Evolutionary conservation across 1,284 basidiomycete species (phyloP), one percentile per base, ranked within the genome.

Genomic region (Ceratobasidium sp.): DNA sequence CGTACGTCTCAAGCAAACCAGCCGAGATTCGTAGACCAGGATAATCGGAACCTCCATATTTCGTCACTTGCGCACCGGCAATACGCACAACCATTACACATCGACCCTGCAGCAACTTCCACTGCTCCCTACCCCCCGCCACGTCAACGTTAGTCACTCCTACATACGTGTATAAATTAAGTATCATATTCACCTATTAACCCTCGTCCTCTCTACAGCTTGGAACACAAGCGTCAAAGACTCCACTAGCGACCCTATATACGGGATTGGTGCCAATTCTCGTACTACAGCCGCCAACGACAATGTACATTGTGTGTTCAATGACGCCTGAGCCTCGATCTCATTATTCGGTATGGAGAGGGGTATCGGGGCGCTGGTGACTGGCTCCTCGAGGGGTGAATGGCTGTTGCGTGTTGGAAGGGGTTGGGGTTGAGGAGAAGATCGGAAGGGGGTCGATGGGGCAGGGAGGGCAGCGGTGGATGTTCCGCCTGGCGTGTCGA

Each of bases 61-160:
- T 64, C 3, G 27, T 3, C 6, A 64, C 62, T 31, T 64, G 62
- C 5, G 47, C 27, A 29, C 62, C 47, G 29, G 62, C 62, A 9
- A 64, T 64, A 19, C 47, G 62, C 5, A 14, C 17, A 17, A 64
- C 62, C 62, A 64, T 64, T 17, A 64, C 62, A n/a, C 62, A 64
- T 48, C 62, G 62, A 9, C 62, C 62, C 22, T 51, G 45, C 14
- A 64, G 45, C 45, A 64, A 27, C 44, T 50, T 48, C 62, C 62
- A 64, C 33, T 64, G 62, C 22, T 48, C 62, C 62, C 62, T 64
- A 27, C 14, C 8, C n/a, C n/a, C n/a, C n/a, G 19, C 27, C 22
- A 22, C n/a, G 51, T 14, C 8, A 27, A 11, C 4, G 24, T 3
- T 45, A 48, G 19, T 45, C 19, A 19, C 27, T 31, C 19, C 19